Evolutionary conservation across 169 alveolate species (phyloP).

Genomic region (Perkinsus chesapeaki): DNA sequence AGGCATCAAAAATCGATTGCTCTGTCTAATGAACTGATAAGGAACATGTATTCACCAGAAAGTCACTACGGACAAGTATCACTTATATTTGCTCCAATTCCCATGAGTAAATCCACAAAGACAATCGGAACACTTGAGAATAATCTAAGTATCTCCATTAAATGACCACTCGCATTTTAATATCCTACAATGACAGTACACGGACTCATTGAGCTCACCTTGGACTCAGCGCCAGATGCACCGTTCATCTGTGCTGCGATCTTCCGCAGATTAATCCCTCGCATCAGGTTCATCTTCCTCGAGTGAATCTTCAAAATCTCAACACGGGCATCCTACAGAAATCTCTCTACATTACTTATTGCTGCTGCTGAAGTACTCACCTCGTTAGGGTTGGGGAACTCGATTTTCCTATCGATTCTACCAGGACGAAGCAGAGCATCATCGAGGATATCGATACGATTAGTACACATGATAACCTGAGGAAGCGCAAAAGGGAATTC

Average conservation of each 20-base stretch:
- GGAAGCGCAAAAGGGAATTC: neutral
- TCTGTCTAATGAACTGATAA: no score
- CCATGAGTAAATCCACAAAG: no score
- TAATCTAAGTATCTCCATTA: no score
- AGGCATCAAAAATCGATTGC: no score
- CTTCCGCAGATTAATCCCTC: constrained; percentile 90
- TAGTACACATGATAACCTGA: constrained; percentile 94
- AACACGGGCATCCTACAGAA: constrained; percentile 70
- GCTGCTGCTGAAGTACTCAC: neutral
- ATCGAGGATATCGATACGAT: constrained; percentile 97
- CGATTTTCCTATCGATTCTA: constrained; percentile 94
- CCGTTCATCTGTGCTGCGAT: constrained; percentile 91
- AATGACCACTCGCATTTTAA: no score
- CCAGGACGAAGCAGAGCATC: constrained; percentile 99
- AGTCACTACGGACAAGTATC: no score
- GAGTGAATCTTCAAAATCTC: constrained; percentile 94
- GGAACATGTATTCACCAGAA: no score
- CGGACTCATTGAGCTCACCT: constrained; percentile 22
- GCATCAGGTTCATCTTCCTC: constrained; percentile 89
- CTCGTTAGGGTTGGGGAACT: constrained; percentile 85
- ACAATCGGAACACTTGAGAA: no score
- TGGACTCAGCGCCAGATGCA: constrained; percentile 97
- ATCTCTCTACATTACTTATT: no score
- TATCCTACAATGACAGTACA: no score
- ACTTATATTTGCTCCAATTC: no score